Base-by-base conservation (phyloP, 1,284 basidiomycete species). In the Malassezia pachydermatis region DNA sequence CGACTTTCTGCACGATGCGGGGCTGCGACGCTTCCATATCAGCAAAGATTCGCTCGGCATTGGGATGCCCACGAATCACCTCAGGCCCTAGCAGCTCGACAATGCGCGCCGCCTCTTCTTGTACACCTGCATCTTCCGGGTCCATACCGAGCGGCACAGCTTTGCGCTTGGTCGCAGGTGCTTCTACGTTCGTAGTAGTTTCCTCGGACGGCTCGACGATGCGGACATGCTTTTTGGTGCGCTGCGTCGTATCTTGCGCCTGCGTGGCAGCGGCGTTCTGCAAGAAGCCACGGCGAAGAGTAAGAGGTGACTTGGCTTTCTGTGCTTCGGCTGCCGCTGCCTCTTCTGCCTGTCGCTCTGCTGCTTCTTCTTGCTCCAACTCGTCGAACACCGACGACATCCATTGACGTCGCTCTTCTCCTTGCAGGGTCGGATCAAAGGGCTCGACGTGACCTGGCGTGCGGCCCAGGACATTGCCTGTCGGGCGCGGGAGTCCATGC, bases 71-170 rank as follows among this genome's bases (percentile, higher is more conserved):
- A 24, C 56, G 51, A 28, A 69, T 63, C 14, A 67, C 54, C 30
- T 59, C 56, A 0, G 63, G 57, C 1, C 67, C 67, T 19, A 70
- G 53, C 22, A 70, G 43, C 19, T 63, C 48, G 16, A 70, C 55
- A 19, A 70, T 66, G 3, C 57, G 48, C n/a, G 58, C 58, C 1
- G 67, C 67, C 36, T 70, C 67, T 34, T 67, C 60, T 27, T 65
- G 61, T 2, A 65, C 61, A 13, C 65, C 63, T 1, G 58, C 53
- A 28, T 63, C 63, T 45, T 66, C 63, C 7, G 48, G 49, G 27
- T 65, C 40, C 55, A 55, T n/a, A 42, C 60, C 17, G 46, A 54
- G 2, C 43, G 55, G 49, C 3, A 42, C 49, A 2, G 36, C 20
- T 24, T 37, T 35, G 28, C 19, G 2, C 40, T 5, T 24, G 32